Base-by-base conservation (phyloP, 2,329 filamentous ascomycete species). In the Reticulascus tulasneorum region DNA sequence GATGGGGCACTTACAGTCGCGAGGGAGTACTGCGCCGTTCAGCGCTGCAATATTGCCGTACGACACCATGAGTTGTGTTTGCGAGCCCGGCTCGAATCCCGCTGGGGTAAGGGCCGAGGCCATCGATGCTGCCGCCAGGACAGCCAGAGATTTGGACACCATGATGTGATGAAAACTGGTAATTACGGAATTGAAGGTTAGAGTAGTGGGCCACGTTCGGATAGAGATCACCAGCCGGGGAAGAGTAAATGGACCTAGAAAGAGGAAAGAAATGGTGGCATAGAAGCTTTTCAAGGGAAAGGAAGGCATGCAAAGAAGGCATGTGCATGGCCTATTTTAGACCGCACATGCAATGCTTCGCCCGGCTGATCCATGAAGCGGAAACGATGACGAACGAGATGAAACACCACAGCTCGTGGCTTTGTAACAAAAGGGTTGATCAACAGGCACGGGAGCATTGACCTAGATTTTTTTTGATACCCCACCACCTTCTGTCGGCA, bases 41-140 rank as follows among this genome's bases (percentile, higher is more conserved):
- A 55, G 47, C 7, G 63, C 57, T 12, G 57, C 49, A n/a, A 56
- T 48, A 35, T 50, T 55, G 26, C 54, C 55, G 42, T 56, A 71
- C 10, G 56, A 52, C 10, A 70, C 64, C n/a, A 66, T 48, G 26
- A 69, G 57, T 37, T 59, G 49, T 21, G 46, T 56, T 22, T 56
- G 50, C n/a, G 55, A 53, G 12, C 51, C 50, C 2, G 67, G 67
- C 29, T 53, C 44, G 46, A 70, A 71, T 18, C 63, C 63, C 9
- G 50, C 29, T 5, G 67, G 67, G 10, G 67, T 69, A 8, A 52
- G 51, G 9, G 64, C 67, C 19, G 63, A 50, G 16, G 54, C 51
- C 24, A 53, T 36, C 22, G 60, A 52, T 27, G 55, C 55, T 23
- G 57, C 56, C 32, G 52, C 53, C 25, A 56, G 48, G 35, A 51